These are phyloP conservation scores for Aspergillus clavatus DNA, from an alignment of 2,329 filamentous ascomycete genomes.

Conservation along the genomic window DNA sequence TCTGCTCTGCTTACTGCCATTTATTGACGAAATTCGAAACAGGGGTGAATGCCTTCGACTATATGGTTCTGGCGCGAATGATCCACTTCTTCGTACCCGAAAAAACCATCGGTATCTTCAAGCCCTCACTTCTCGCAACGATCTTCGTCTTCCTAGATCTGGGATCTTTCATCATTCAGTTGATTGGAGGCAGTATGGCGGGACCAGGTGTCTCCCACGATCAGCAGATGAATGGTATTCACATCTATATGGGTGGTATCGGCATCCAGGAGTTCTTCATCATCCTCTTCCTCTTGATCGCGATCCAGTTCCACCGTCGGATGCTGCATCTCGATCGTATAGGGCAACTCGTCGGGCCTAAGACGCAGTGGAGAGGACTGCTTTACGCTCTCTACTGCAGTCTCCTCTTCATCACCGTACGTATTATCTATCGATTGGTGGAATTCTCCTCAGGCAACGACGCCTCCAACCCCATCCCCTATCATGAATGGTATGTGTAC, in stretches of 20 bases:
- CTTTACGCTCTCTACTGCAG: constrained; percentile 51
- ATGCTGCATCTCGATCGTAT: constrained; percentile 30
- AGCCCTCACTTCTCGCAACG: constrained; percentile 34
- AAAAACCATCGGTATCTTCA: constrained; percentile 35
- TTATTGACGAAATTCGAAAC: not conserved
- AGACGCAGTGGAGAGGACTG: constrained; percentile 20
- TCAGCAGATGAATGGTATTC: constrained; percentile 16
- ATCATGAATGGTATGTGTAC: constrained; percentile 36
- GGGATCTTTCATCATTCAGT: constrained; percentile 12
- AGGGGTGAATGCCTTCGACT: constrained; percentile 44
- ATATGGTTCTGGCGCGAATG: constrained; percentile 46
- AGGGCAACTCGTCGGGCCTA: not conserved
- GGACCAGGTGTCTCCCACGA: not conserved
- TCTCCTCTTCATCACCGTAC: constrained; percentile 46
- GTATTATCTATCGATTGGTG: constrained; percentile 56
- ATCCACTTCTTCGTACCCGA: constrained; percentile 42
- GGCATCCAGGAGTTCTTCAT: constrained; percentile 53
- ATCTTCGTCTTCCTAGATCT: constrained; percentile 43
- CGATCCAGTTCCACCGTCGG: constrained; percentile 45
- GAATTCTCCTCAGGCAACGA: constrained; percentile 50
- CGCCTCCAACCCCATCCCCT: constrained; percentile 35
- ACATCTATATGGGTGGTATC: constrained; percentile 31
- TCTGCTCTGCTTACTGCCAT: not conserved
- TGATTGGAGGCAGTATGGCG: constrained; percentile 22
- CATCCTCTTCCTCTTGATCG: constrained; percentile 46